Percentiles rank a stretch among this genome's conserved stretches.
Evolutionary conservation across 2,329 filamentous ascomycete genomes (phyloP).

Genomic region (Xylariaceae sp.): DNA sequence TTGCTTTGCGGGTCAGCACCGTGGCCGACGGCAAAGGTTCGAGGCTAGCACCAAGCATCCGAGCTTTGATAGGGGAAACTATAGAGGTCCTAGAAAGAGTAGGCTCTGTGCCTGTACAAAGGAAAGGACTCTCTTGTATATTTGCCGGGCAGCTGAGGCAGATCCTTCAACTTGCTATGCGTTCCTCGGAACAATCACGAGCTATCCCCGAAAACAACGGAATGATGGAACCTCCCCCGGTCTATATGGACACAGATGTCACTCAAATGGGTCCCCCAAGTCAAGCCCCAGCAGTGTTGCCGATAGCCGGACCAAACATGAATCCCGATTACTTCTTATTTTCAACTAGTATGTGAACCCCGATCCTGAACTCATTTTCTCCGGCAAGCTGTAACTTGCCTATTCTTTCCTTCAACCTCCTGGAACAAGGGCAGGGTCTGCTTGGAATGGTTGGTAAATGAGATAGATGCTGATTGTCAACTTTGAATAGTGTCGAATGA

Average conservation of each 20-base stretch:
- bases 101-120: conserved; percentile 60
- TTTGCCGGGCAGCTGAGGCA: conserved; percentile 55
- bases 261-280: conserved; percentile 20
- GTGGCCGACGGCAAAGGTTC: conserved; percentile 53
- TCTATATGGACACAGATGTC: conserved; percentile 19
- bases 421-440: too few relatives aligned
- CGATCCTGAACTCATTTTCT: too few relatives aligned
- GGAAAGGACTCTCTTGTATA: conserved; percentile 61
- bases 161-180: conserved; percentile 37
- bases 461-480: too few relatives aligned
- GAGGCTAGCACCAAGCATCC: conserved; percentile 58
- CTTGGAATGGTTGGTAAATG: too few relatives aligned
- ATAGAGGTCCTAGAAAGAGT: conserved; percentile 66
- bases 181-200: conserved; percentile 22
- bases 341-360: too few relatives aligned
- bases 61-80: conserved; percentile 63
- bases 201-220: conserved; percentile 18
- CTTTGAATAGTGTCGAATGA: conserved; percentile 36
- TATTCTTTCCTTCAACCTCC: too few relatives aligned
- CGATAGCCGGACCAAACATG: conserved; percentile 21
- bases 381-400: too few relatives aligned
- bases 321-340: conserved; percentile 30
- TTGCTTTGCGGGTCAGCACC: conserved; percentile 61
- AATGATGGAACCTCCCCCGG: conserved; percentile 16
- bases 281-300: conserved; percentile 19